Evolutionary conservation across 2,329 filamentous ascomycete species (phyloP).

Genomic region (Paecilomyces sp.): DNA sequence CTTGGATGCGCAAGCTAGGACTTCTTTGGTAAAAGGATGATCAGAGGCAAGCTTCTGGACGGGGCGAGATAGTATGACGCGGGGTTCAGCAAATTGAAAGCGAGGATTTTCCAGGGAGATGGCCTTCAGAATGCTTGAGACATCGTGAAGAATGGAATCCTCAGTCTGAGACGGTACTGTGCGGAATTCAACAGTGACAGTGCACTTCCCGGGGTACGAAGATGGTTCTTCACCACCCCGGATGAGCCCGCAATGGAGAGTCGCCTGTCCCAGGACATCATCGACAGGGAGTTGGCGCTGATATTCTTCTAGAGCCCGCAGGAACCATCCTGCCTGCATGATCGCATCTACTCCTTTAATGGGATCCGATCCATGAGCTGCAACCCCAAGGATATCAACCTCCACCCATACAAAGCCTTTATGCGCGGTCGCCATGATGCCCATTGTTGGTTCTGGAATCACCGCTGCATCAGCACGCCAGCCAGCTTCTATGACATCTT

Average conservation of each 20-base stretch:
- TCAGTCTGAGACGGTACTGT: conserved; percentile 41
- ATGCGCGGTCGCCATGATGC: conserved; percentile 39
- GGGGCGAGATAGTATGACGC: conserved; percentile 37
- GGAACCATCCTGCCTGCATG: conserved; percentile 39
- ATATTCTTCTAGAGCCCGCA: conserved; percentile 40
- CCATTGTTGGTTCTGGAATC: conserved; percentile 42
- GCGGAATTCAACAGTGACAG: conserved; percentile 42
- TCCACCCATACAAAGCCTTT: conserved; percentile 43
- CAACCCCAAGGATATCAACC: conserved; percentile 25
- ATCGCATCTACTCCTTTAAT: conserved; percentile 47
- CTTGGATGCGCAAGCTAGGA: conserved; percentile 18
- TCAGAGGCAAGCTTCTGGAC: conserved; percentile 33
- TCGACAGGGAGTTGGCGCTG: conserved; percentile 26
- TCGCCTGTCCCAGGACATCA: conserved; percentile 32
- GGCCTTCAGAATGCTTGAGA: conserved; percentile 30
- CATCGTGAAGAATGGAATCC: conserved; percentile 29
- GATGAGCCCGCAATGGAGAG: conserved; percentile 43
- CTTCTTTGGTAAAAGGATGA: conserved; percentile 35
- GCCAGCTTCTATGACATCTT: conserved; percentile 43
- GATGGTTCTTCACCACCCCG: conserved; percentile 46
- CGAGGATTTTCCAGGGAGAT: conserved; percentile 24
- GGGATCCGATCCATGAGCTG: conserved; percentile 30
- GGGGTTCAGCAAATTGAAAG: conserved; percentile 35
- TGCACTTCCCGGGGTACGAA: conserved; percentile 46
- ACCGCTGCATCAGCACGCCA: conserved; percentile 49